Base-by-base conservation (phyloP, 768 basidiomycete genomes). In the Phylloporus sp. region DNA sequence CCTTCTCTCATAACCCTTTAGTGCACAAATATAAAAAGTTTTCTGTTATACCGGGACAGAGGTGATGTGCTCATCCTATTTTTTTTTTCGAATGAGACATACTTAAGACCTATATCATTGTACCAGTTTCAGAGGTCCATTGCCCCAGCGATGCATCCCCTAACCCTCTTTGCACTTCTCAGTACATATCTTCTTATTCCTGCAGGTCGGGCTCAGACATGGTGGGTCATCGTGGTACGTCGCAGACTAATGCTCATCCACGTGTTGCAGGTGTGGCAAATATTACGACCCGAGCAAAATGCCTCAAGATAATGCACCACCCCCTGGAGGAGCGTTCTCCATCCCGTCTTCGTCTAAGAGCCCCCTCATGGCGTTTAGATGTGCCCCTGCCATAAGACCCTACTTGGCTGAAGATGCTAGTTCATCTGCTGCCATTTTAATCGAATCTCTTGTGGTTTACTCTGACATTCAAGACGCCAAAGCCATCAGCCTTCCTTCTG, bases 321-420 rank as follows among this genome's bases (percentile, higher is more conserved):
- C 74, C 34, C 80, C 80, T 53, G 81, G 79, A 4, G 79, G 80
- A 39, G 61, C 70, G 47, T 81, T 80, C 53, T 66, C 73, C 6
- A 50, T 68, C 15, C 76, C 78, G 12, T 64, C 59, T 5, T 53
- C 60, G 4, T 74, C 73, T 16, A 52, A 69, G 18, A 65, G 42
- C 5, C 76, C 80, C 27, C 71, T 82, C 12, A 67, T 85, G 26
- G 78, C 81, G 16, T 66, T 85, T 26, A 77, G 81, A 47, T 85
- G 83, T 55, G 73, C 74, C 0, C 82, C 80, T 28, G 79, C 80
- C 2, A 73, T 82, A 44, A 72, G 75, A 26, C 83, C 83, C 2
- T 85, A 81, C 60, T 70, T 85, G 20, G 72, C 78, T 6, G 79
- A 78, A 54, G 82, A 83, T 52, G 71, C 70, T 6, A 57, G 62